These are phyloP conservation scores for Wickerhamomyces bovis DNA, from an alignment of 805 yeast genomes.

Conservation along the genomic window DNA sequence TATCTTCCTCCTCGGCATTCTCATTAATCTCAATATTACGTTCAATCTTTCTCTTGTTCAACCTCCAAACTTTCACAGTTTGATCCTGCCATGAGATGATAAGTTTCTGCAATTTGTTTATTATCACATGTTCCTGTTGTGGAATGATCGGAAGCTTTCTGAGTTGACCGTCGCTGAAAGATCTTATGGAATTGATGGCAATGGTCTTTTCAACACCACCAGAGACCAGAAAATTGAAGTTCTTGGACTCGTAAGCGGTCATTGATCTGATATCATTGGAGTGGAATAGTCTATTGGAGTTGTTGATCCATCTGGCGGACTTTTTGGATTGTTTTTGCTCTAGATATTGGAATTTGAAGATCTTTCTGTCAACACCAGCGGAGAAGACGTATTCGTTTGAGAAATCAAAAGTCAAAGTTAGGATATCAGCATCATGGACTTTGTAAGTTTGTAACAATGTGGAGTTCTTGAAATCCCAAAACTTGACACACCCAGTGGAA, in stretches of 20 bases:
- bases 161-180: conserved; percentile 66
- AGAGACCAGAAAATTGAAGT: conserved; percentile 61
- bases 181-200: conserved; percentile 53
- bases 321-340: conserved; percentile 28
- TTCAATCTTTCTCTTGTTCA: conserved; percentile 29
- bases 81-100: conserved; percentile 80
- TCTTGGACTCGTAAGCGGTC: conserved; percentile 62
- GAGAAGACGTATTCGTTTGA: conserved; percentile 64
- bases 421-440: conserved; percentile 87
- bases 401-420: conserved; percentile 59
- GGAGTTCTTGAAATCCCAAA: conserved; percentile 82
- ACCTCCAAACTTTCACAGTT: conserved; percentile 72
- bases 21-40: conserved; percentile 13
- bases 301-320: conserved; percentile 63
- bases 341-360: conserved; percentile 51
- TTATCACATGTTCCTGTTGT: conserved; percentile 44
- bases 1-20: conserved; percentile 17
- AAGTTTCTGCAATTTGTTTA: conserved; percentile 42
- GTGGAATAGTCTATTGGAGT: conserved; percentile 73
- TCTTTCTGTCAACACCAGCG: conserved; percentile 92
- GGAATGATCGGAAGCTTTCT: conserved; percentile 64
- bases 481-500: conserved; percentile 87
- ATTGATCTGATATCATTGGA: conserved; percentile 80
- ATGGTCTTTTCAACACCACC: conserved; percentile 79
- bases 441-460: conserved; percentile 76